These are phyloP conservation scores for Phlebopus sp. DNA, from an alignment of 1,284 basidiomycete species.

Conservation along the genomic window DNA sequence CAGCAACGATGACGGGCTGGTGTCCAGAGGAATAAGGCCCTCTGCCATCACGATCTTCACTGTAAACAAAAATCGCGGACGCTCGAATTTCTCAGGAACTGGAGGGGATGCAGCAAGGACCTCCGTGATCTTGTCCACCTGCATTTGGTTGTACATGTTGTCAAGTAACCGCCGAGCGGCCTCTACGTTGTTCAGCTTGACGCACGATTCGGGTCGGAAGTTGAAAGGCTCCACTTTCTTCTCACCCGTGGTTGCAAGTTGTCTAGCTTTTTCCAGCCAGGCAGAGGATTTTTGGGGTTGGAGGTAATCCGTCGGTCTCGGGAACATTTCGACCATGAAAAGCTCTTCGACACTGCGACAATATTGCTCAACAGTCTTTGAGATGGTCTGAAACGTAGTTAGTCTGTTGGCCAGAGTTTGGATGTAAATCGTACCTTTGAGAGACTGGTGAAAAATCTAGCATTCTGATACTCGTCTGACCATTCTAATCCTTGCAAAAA, in stretches of 20 bases:
- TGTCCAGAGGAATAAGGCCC: constrained; percentile 72
- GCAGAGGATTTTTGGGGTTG: constrained; percentile 86
- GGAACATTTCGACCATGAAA: constrained; percentile 94
- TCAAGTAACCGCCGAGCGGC: constrained; percentile 89
- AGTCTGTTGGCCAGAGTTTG: too few species aligned
- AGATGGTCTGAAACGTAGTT: constrained; percentile 64
- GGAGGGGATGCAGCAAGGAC: constrained; percentile 61
- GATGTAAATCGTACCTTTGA: constrained; percentile 58
- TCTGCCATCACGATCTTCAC: constrained; percentile 93
- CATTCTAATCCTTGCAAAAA: constrained; percentile 90
- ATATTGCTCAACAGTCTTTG: constrained; percentile 91
- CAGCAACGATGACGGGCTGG: constrained; percentile 64
- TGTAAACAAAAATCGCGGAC: constrained; percentile 81
- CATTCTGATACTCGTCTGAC: constrained; percentile 88
- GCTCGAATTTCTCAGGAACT: constrained; percentile 64
- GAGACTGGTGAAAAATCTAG: constrained; percentile 84
- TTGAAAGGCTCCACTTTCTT: constrained; percentile 93
- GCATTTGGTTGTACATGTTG: constrained; percentile 89
- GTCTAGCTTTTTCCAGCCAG: constrained; percentile 93
- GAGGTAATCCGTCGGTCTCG: constrained; percentile 70
- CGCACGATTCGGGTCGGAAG: constrained; percentile 90
- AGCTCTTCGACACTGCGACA: constrained; percentile 84
- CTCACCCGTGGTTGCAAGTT: constrained; percentile 72
- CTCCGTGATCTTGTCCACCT: constrained; percentile 85
- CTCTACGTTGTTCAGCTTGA: constrained; percentile 98